Conservation (phyloP, 805 yeast genomes). For the Scheffersomyces lignosus region DNA sequence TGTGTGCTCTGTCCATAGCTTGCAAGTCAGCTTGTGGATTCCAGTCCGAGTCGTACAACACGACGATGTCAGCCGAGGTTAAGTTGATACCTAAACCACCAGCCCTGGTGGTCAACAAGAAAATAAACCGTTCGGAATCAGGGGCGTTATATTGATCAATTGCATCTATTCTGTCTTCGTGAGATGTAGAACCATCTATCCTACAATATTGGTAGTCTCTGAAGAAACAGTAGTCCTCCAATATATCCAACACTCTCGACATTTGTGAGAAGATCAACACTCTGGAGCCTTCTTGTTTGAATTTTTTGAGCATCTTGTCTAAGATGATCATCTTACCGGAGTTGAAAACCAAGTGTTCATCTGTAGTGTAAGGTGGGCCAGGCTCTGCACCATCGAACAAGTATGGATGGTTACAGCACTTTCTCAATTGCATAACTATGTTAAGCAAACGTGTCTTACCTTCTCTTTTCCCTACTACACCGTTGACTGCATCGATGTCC, state of each 20-base stretch:
- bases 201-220: conserved; percentile 86
- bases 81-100: conserved; percentile 95
- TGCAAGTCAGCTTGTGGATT: conserved; percentile 97
- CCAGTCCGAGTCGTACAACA: conserved; percentile 93
- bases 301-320: conserved; percentile 75
- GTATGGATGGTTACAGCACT: conserved; percentile 97
- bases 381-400: conserved; percentile 99
- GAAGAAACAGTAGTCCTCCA: conserved; percentile 88
- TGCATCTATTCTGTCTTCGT: conserved; percentile 88
- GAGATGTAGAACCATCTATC: conserved; percentile 91
- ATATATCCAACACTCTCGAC: conserved; percentile 84
- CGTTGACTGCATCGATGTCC: conserved; percentile 95
- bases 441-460: conserved; percentile 87
- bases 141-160: conserved; percentile 90
- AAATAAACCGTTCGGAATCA: conserved; percentile 77
- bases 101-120: conserved; percentile 89
- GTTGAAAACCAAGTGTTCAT: conserved; percentile 88
- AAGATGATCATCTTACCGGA: conserved; percentile 88
- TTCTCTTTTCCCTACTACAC: conserved; percentile 91
- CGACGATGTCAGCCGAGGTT: conserved; percentile 88
- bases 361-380: conserved; percentile 96
- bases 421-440: conserved; percentile 94
- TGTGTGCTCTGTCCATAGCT: conserved; percentile 97
- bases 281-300: conserved; percentile 77
- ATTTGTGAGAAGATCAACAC: conserved; percentile 92